Evolutionary conservation across 768 basidiomycete species (phyloP), one percentile per base, ranked within the genome.

Genomic region (Gautieria morchelliformis): DNA sequence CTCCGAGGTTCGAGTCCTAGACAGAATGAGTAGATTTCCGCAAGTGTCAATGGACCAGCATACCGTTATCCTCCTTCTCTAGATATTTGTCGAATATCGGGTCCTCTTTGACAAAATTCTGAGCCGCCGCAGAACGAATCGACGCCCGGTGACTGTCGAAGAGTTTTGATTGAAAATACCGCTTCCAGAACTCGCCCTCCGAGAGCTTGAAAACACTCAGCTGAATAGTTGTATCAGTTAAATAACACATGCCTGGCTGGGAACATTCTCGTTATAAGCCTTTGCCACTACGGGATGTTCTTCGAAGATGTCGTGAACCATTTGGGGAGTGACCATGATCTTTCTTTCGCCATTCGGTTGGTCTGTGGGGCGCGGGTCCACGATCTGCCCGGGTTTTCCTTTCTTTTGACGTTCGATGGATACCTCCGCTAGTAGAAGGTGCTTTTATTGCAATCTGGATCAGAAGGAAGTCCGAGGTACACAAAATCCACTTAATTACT

Each of bases 121-220:
- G 89, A 15, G 85, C 75, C 11, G 88, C 90, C 17, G 88, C 84
- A 24, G 86, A 92, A 58, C 90, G 85, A 59, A 93, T 93, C 30
- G 90, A 93, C 9, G 93, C 94, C 14, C 93, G 85, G 69, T 98
- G 92, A 2, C 88, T 85, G 66, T 97, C 90, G 78, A 96, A 98
- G 12, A 99, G 76, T 66, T 89, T 93, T 30, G 93, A 95, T 65
- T 91, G 88, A 69, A 99, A 96, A 74, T 97, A 99, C 49, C 96
- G 83, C 64, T 83, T 86, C 96, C 96, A 99, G 67, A 99, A 99
- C 65, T 89, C 85, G 58, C 84, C 85, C 71, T 97, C 92, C 22
- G 84, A 80, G 48, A 97, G 78, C 93, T 97, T 67, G 49, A 15
- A 56, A 53, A 19, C 22, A 53, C 59, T 30, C 40, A 55, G 50